phyloP scores from a whole-genome alignment of 2,329 filamentous ascomycete species.

The Trichophyton mentagrophytes region DNA sequence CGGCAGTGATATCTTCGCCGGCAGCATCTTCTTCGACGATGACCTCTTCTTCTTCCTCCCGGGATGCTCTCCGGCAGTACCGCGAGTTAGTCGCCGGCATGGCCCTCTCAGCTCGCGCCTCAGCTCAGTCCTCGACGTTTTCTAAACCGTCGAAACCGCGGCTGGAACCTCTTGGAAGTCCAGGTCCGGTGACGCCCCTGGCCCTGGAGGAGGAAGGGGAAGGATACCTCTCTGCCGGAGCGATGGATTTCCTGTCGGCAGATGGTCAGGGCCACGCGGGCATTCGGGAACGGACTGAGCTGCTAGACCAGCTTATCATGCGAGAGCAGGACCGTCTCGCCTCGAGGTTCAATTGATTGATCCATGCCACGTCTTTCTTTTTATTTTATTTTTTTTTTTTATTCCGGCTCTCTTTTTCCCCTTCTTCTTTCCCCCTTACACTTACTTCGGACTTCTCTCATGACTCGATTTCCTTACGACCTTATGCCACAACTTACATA shows the following conservation, averaged over 20 bases:
- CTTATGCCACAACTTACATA: neutral
- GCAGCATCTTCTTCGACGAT: constrained; percentile 15
- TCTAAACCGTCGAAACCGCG: constrained; percentile 33
- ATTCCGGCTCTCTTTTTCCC: neutral
- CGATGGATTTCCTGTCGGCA: neutral
- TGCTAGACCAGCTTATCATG: constrained; percentile 24
- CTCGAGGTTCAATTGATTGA: constrained; percentile 15
- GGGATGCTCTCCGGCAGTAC: constrained; percentile 30
- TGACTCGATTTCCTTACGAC: neutral
- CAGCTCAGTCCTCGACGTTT: constrained; percentile 17
- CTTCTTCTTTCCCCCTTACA: neutral
- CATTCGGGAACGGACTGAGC: constrained; percentile 14
- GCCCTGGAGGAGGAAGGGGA: constrained; percentile 28
- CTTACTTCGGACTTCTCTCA: neutral
- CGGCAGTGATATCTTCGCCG: neutral
- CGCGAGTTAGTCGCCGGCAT: constrained; percentile 31
- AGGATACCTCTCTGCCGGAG: constrained; percentile 30
- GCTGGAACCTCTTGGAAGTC: constrained; percentile 34
- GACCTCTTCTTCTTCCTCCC: constrained; percentile 20
- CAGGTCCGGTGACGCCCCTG: constrained; percentile 36
- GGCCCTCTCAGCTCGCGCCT: constrained; percentile 20
- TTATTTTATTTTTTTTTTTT: neutral
- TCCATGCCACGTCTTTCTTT: neutral
- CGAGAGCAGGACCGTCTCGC: constrained; percentile 22
- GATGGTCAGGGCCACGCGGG: constrained; percentile 13